These are phyloP conservation scores for Clavaria fumosa DNA, from an alignment of 768 basidiomycete species.

Conservation along the genomic window DNA sequence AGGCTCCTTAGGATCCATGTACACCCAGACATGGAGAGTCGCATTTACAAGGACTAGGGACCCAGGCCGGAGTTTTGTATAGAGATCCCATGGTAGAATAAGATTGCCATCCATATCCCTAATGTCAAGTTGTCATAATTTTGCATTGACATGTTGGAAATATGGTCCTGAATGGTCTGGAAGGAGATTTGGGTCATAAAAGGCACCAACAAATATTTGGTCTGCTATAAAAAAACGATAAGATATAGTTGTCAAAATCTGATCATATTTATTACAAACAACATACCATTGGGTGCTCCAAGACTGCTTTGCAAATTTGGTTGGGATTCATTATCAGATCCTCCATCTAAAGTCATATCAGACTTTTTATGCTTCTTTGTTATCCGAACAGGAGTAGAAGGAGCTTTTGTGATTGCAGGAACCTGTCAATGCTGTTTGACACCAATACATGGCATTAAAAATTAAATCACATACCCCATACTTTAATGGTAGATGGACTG, in stretches of 20 bases:
- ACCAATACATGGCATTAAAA: too few relatives aligned
- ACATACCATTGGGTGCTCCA: not conserved
- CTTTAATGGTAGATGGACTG: not conserved
- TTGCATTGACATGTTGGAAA: not conserved
- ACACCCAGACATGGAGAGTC: constrained; percentile 2
- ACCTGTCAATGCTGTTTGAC: too few relatives aligned
- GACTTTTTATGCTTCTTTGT: not conserved
- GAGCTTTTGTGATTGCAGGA: too few relatives aligned
- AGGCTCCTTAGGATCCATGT: too few relatives aligned
- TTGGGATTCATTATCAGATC: not conserved
- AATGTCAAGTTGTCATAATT: constrained; percentile 4
- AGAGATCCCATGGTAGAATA: constrained; percentile 6
- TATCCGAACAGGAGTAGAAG: not conserved
- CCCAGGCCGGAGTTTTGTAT: constrained; percentile 4
- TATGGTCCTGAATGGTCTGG: constrained; percentile 5
- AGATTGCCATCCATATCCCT: not conserved
- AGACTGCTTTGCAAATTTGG: not conserved
- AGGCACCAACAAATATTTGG: not conserved
- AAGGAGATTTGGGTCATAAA: constrained; percentile 6
- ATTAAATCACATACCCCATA: not conserved
- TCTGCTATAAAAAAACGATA: not conserved
- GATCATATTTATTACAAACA: not conserved
- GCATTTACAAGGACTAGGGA: constrained; percentile 2
- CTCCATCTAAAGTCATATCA: not conserved
- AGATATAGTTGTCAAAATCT: not conserved